Evolutionary conservation across 306 rosid species (phyloP).

Genomic region (Corylus americana): DNA sequence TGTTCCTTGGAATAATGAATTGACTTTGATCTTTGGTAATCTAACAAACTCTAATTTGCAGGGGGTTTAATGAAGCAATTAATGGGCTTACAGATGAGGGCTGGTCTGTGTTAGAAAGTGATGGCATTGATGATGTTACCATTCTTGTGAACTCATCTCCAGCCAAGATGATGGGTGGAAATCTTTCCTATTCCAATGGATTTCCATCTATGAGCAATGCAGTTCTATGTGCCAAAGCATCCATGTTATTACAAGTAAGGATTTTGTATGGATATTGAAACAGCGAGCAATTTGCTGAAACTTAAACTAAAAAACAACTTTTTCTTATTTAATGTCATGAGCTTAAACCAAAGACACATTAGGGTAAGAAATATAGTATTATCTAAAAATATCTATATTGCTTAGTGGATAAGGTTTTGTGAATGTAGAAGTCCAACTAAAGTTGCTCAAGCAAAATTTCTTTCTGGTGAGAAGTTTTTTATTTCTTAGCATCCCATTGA

Average conservation of each 20-base stretch:
- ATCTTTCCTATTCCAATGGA: constrained; percentile 67
- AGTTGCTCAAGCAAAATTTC: background rate
- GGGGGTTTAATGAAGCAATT: constrained; percentile 98
- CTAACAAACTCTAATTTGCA: constrained; percentile 28
- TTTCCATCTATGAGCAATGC: constrained; percentile 72
- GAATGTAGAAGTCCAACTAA: background rate
- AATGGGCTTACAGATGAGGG: constrained; percentile 94
- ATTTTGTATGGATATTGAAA: background rate
- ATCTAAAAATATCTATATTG: background rate
- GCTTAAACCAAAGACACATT: background rate
- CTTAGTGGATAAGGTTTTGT: background rate
- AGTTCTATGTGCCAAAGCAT: constrained; percentile 92
- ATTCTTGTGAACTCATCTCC: constrained; percentile 91
- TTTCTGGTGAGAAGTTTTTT: background rate
- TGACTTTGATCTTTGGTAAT: background rate
- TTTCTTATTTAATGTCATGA: background rate
- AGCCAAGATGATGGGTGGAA: constrained; percentile 77
- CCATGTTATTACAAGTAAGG: constrained; percentile 89
- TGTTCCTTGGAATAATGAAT: constrained; percentile 13
- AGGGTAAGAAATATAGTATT: background rate
- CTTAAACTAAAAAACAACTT: background rate
- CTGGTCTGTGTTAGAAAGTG: constrained; percentile 94
- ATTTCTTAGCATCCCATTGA: background rate
- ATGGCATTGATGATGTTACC: constrained; percentile 92
- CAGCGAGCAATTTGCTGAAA: background rate